phyloP scores from a whole-genome alignment of 73 alveolate species.

The Durusdinium trenchii region DNA sequence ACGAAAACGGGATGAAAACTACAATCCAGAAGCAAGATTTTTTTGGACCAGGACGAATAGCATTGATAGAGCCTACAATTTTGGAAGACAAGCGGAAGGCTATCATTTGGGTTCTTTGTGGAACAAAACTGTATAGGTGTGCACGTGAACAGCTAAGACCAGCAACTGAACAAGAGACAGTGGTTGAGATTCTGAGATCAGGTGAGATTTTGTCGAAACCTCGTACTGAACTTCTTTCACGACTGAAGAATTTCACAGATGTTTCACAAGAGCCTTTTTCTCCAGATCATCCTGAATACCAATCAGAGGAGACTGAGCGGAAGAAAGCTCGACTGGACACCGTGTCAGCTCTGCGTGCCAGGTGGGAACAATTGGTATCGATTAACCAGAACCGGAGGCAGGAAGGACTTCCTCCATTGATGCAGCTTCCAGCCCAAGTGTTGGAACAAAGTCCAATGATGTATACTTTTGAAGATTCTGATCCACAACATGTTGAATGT shows the following conservation, averaged over 20 bases:
- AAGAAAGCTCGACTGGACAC: neutral
- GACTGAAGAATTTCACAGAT: neutral
- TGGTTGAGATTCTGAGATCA: neutral
- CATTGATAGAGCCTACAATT: conserved; percentile 24
- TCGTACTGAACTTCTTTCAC: neutral
- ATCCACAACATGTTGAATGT: neutral
- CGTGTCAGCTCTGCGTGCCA: neutral
- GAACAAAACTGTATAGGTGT: conserved; percentile 25
- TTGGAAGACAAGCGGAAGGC: neutral
- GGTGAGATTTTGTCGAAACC: neutral
- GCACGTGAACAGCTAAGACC: conserved; percentile 38
- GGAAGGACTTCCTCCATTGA: conserved; percentile 52
- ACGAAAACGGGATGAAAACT: neutral
- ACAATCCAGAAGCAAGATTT: conserved; percentile 34
- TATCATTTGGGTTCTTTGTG: conserved; percentile 48
- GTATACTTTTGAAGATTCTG: neutral
- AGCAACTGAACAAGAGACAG: conserved; percentile 20
- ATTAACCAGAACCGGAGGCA: neutral
- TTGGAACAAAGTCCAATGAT: neutral
- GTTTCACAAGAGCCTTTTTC: neutral
- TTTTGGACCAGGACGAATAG: conserved; percentile 51
- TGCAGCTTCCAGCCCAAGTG: neutral
- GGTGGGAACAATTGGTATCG: conserved; percentile 33
- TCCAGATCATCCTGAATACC: neutral
- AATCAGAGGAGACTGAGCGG: neutral